Conservation (phyloP, 306 rosid species). For the Casuarina glauca region DNA sequence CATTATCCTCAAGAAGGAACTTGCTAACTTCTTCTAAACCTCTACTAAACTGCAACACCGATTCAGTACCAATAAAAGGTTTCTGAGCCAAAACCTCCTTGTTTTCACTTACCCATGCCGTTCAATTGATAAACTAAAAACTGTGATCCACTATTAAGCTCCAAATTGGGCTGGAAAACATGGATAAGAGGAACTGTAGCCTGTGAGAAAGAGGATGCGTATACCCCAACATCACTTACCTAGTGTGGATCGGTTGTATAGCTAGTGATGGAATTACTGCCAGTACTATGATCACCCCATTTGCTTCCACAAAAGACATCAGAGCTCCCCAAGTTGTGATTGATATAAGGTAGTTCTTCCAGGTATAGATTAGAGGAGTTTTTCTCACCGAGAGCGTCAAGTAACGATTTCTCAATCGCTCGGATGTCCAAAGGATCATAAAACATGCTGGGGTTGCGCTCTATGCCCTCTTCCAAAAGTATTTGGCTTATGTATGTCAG, state of each 20-base stretch:
- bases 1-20: conserved; percentile 53
- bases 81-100: not conserved
- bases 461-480: conserved; percentile 12
- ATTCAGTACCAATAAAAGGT: not conserved
- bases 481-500: conserved; percentile 1
- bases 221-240: not conserved
- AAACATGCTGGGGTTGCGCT: conserved; percentile 6
- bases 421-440: conserved; percentile 1
- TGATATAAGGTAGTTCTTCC: conserved; percentile 2
- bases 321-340: conserved; percentile 27
- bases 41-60: conserved; percentile 24
- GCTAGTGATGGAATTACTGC: conserved; percentile 23
- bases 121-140: not conserved
- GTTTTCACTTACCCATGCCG: not conserved
- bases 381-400: conserved; percentile 3
- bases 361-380: conserved; percentile 17
- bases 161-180: not conserved
- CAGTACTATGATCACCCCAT: conserved; percentile 20
- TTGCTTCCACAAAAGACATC: conserved; percentile 18
- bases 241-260: not conserved
- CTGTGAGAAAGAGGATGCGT: not conserved
- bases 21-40: conserved; percentile 58
- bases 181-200: not conserved
- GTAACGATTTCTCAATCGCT: conserved; percentile 6
- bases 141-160: not conserved